Conservation (phyloP, 345 rosid genomes). For the Citrus medica region DNA sequence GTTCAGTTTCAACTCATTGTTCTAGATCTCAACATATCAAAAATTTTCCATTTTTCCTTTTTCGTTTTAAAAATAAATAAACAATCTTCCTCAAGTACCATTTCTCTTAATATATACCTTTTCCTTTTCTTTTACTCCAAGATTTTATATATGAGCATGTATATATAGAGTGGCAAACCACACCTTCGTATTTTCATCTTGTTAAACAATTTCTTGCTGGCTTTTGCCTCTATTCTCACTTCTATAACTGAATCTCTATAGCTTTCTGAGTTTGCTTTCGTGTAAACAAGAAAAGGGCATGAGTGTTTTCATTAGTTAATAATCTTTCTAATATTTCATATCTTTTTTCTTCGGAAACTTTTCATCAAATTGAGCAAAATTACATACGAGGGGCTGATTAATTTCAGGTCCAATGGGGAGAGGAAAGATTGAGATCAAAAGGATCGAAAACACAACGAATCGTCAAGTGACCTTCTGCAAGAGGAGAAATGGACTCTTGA, state of each 20-base stretch:
- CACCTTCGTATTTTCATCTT: not conserved
- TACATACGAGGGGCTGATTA: not conserved
- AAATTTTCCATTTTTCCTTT: not conserved
- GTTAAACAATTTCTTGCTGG: not conserved
- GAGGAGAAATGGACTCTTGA: slow-evolving; percentile 86
- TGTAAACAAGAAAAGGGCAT: not conserved
- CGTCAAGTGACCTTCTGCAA: slow-evolving; percentile 97
- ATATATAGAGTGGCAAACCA: not conserved
- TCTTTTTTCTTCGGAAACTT: not conserved
- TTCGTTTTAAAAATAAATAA: not conserved
- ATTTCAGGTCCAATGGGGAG: slow-evolving; percentile 55
- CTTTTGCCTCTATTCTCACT: not conserved
- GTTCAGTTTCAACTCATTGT: not conserved
- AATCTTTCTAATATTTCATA: not conserved
- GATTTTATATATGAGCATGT: not conserved
- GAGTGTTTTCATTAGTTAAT: not conserved
- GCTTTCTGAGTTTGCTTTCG: not conserved
- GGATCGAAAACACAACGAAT: slow-evolving; percentile 93
- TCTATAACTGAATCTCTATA: not conserved
- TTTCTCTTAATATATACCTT: not conserved
- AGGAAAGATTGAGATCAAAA: slow-evolving; percentile 96
- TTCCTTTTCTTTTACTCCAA: not conserved
- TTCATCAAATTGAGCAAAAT: not conserved
- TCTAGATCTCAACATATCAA: slow-evolving; percentile 6
- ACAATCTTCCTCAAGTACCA: not conserved